Evolutionary conservation across 2,329 filamentous ascomycete genomes (phyloP).

Genomic region (Nannizzia gypsea): DNA sequence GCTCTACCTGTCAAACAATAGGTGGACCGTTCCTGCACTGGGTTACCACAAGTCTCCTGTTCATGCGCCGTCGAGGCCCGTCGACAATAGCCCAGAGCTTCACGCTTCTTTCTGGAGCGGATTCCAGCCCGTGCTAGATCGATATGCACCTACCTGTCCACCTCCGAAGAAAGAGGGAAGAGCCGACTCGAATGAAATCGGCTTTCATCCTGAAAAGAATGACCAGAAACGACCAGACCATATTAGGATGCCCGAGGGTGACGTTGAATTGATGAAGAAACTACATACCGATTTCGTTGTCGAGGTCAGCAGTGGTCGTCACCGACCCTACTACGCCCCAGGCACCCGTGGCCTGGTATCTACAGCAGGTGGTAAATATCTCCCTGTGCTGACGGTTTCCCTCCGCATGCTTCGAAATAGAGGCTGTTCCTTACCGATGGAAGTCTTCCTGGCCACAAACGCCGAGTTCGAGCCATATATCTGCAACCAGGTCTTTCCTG

Average conservation of each 20-base stretch:
- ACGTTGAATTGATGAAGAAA: constrained; percentile 24
- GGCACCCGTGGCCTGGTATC: constrained; percentile 25
- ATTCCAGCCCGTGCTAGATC: constrained; percentile 24
- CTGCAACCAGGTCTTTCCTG: constrained; percentile 34
- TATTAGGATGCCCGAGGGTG: constrained; percentile 20
- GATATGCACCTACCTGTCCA: constrained; percentile 22
- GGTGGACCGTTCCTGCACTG: not conserved
- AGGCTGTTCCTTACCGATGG: constrained; percentile 34
- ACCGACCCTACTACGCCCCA: constrained; percentile 13
- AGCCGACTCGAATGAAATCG: constrained; percentile 16
- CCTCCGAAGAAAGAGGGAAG: constrained; percentile 20
- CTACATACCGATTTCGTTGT: constrained; percentile 27
- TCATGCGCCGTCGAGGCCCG: not conserved
- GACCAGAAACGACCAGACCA: constrained; percentile 22
- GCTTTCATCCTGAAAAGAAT: constrained; percentile 20
- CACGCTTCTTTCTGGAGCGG: constrained; percentile 26
- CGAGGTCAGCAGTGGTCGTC: constrained; percentile 16
- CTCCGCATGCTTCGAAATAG: constrained; percentile 36
- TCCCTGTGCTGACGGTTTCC: constrained; percentile 35
- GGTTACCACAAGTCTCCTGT: not conserved
- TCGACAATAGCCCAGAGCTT: constrained; percentile 9
- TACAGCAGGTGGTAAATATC: constrained; percentile 33
- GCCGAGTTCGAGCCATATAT: constrained; percentile 33
- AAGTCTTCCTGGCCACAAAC: constrained; percentile 35
- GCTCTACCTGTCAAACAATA: not conserved